Evolutionary conservation across 2,329 filamentous ascomycete species (phyloP), one percentile per base, ranked within the genome.

Genomic region (Sporothrix curviconia): DNA sequence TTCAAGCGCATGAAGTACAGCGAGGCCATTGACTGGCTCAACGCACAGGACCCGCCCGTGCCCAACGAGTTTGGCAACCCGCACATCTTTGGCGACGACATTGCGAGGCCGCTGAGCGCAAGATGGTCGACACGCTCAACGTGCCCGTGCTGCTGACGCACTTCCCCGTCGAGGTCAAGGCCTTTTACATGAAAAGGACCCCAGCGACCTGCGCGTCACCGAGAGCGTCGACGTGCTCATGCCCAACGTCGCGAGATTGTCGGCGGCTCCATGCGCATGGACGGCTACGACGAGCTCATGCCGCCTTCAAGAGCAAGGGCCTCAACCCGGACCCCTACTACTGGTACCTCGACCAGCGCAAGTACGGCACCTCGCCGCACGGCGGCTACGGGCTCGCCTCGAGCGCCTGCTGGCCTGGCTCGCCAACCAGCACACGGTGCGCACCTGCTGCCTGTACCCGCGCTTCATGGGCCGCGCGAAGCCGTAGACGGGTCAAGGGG

Each of bases 141-240:
- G 78, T 84, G 56, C 94, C 94, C 61, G 96, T 99, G 72, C 59
- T 65, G 34, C 62, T 65, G 42, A 97, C 92, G 2, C 92, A 97
- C 75, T 99, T 99, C 83, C 94, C 94, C 19, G 86, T 86, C 59
- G 90, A 92, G 76, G 96, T 99, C 80, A 99, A 99, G 80, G 89
- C 94, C 1, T 99, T 99, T 73, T 99, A 99, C 81, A 99, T 99
- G 94, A 87, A 92, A 92, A 87, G 74, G 94, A 92, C 66, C 78
- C 80, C 43, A 74, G 81, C 30, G 94, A 99, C 69, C 76, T 74
- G 30, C 83, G 92, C 25, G 90, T 96, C 28, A 99, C 94, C 0
- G 92, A 99, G 79, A 90, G 85, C 61, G 92, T 97, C 14, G 94
- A 99, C 68, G 78, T 80, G 52, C 70, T 86, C 63, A 70, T 99